phyloP scores from a whole-genome alignment of 768 basidiomycete species.

The Tricholoma sp. region DNA sequence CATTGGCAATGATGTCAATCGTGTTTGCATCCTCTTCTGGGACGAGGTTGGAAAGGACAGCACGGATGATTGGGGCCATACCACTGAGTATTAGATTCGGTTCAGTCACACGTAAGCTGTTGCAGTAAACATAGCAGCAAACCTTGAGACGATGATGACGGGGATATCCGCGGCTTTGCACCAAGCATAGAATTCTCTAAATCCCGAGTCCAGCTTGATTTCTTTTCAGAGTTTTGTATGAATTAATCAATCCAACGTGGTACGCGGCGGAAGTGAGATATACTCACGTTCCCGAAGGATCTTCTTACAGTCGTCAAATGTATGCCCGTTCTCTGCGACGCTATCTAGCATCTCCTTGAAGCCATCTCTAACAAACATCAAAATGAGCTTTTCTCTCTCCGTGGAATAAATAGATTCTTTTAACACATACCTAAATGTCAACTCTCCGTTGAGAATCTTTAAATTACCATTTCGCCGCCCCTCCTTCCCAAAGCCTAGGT shows the following conservation, averaged over 20 bases:
- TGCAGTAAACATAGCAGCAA: conserved; percentile 2
- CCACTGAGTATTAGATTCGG: conserved; percentile 46
- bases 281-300: conserved; percentile 60
- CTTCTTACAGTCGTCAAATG: conserved; percentile 83
- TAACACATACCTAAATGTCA: conserved; percentile 59
- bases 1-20: conserved; percentile 94
- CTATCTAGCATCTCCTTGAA: conserved; percentile 86
- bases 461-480: conserved; percentile 71
- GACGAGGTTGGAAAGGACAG: conserved; percentile 79
- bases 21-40: conserved; percentile 64
- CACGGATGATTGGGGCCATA: conserved; percentile 91
- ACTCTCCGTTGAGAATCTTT: conserved; percentile 59
- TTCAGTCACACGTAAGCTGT: not conserved
- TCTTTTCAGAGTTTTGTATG: conserved; percentile 39
- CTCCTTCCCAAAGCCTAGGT: conserved; percentile 77
- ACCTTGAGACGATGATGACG: conserved; percentile 92
- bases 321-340: conserved; percentile 65
- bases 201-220: conserved; percentile 83
- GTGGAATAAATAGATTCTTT: conserved; percentile 4
- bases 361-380: conserved; percentile 54
- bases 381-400: not conserved
- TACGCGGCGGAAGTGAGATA: conserved; percentile 4
- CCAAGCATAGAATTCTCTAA: conserved; percentile 83
- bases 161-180: conserved; percentile 79
- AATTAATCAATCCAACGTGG: conserved; percentile 1